Evolutionary conservation across 2,329 filamentous ascomycete species (phyloP), one percentile per base, ranked within the genome.

Genomic region (Botrytis porri): DNA sequence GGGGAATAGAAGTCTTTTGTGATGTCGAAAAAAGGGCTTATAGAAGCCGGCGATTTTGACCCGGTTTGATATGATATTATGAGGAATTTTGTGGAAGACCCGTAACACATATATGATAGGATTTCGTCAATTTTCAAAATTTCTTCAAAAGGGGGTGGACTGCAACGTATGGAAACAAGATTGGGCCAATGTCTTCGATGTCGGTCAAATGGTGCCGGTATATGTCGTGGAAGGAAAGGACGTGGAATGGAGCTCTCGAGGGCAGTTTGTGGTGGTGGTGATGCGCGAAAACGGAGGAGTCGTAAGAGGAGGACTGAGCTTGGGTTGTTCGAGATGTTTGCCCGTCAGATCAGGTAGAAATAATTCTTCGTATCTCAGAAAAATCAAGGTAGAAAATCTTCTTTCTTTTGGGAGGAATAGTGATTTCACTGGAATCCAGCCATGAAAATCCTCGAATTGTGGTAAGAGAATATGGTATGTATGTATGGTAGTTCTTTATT

Each of bases 391-490:
- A 45, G 37, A 41, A 71, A 54, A 43, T 65, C 61, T 54, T 51
- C 43, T 71, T 51, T 71, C 48, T 65, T 65, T 71, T 51, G 43
- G 62, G 43, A 63, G 43, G 69, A 67, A 72, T 43, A 60, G 61
- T 25, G 70, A 67, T 72, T 77, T 79, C 78, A 79, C 78, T 77
- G 76, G 77, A 73, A 78, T 73, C 77, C 77, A 77, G 77, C 77
- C 75, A 77, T 79, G 77, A 77, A 77, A 76, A 74, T 73, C 72
- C 69, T 73, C 63, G 35, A 66, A 65, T 39, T 43, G 45, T 71
- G 54, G 39, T 69, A 72, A 59, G 18, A 51, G 64, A 32, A 39
- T 62, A 41, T 62, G 60, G 57, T 60, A 60, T 60, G 59, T 45
- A 48, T 67, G 64, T 60, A 60, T 57, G 39, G 62, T 32, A 67